These are phyloP conservation scores for Ophiostoma angusticollis DNA, from an alignment of 2,329 filamentous ascomycete genomes.

Conservation along the genomic window DNA sequence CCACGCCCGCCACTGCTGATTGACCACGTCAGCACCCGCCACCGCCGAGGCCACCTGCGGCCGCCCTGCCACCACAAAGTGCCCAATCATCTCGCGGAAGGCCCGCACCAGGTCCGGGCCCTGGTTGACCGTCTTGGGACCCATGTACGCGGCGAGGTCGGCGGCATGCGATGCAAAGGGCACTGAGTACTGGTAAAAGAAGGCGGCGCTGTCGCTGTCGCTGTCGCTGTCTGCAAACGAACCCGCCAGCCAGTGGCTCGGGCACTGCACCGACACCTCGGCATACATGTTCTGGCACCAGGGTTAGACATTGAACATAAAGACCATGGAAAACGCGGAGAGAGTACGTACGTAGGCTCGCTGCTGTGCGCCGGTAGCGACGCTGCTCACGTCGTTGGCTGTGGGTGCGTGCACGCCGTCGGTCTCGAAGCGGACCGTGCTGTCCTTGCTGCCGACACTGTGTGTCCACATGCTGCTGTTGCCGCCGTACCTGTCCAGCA, in stretches of 20 bases:
- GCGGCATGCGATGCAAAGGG: conserved; percentile 23
- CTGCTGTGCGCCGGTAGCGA: conserved; percentile 36
- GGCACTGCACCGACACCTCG: conserved; percentile 41
- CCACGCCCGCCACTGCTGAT: too few species aligned
- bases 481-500: neutral
- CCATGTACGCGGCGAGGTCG: conserved; percentile 23
- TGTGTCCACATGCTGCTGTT: neutral
- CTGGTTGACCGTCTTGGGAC: conserved; percentile 13
- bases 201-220: conserved; percentile 18
- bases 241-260: conserved; percentile 37
- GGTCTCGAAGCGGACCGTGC: conserved; percentile 20
- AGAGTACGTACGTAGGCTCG: conserved; percentile 22
- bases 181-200: conserved; percentile 32
- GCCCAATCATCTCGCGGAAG: conserved; percentile 14
- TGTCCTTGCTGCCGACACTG: too few species aligned
- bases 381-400: conserved; percentile 16
- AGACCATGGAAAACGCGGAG: neutral
- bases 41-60: conserved; percentile 14
- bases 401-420: conserved; percentile 18
- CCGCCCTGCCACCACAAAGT: conserved; percentile 26
- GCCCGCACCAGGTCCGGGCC: conserved; percentile 15
- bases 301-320: neutral
- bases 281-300: conserved; percentile 32
- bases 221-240: conserved; percentile 24
- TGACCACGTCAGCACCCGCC: too few species aligned